These are phyloP conservation scores for Malus hybrid DNA, from an alignment of 331 rosid genomes.

Conservation along the genomic window DNA sequence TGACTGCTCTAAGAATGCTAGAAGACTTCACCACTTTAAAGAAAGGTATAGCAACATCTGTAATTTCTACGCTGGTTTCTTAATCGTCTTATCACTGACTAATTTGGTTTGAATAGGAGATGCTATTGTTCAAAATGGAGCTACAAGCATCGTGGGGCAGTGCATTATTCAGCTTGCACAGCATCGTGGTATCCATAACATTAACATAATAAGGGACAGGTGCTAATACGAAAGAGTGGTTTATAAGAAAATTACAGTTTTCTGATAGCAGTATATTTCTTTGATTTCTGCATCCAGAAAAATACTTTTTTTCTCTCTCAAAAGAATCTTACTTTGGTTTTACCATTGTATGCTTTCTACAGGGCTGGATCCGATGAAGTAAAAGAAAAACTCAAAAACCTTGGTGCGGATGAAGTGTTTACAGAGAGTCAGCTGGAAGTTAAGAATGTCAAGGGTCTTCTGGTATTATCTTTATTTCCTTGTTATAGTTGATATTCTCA, in stretches of 20 bases:
- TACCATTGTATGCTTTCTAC: constrained; percentile 11
- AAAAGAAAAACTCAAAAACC: constrained; percentile 58
- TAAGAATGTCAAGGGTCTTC: constrained; percentile 80
- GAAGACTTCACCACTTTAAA: constrained; percentile 62
- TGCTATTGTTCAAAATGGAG: constrained; percentile 90
- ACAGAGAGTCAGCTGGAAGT: constrained; percentile 75
- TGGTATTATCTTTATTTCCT: constrained; percentile 47
- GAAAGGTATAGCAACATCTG: constrained; percentile 35
- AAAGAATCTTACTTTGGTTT: constrained; percentile 1
- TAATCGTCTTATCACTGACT: neutral
- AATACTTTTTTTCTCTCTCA: neutral
- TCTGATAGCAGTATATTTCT: neutral
- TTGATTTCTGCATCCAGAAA: neutral
- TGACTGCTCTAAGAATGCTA: constrained; percentile 84
- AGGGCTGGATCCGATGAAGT: constrained; percentile 73
- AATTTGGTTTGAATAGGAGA: constrained; percentile 45
- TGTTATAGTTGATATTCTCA: constrained; percentile 4
- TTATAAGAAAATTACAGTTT: neutral
- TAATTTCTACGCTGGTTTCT: neutral
- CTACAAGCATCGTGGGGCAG: constrained; percentile 96
- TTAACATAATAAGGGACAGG: constrained; percentile 87
- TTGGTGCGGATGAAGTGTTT: constrained; percentile 84
- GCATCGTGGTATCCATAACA: constrained; percentile 56
- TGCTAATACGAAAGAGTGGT: constrained; percentile 22
- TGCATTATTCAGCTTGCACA: constrained; percentile 89